Evolutionary conservation across 164 flowering plant species (phyloP).

Genomic region (Vitis riparia): DNA sequence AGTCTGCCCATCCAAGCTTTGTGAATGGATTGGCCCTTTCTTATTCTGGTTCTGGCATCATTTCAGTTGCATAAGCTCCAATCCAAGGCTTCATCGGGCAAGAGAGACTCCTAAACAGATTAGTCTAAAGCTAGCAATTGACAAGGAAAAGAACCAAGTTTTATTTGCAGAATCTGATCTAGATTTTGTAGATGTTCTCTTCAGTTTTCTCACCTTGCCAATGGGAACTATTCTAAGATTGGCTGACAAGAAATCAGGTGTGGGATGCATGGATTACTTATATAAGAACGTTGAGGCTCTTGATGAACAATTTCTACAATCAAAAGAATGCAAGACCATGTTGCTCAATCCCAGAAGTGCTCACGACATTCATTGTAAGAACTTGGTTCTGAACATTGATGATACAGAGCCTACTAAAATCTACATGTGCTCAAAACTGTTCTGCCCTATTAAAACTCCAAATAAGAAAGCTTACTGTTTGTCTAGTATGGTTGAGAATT

Average conservation of each 20-base stretch:
- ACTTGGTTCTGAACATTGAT: conserved; percentile 2
- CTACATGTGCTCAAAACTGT: background rate
- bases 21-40: too few species aligned
- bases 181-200: conserved; percentile 17
- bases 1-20: too few species aligned
- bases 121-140: conserved; percentile 15
- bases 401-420: background rate
- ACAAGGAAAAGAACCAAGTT: conserved; percentile 12
- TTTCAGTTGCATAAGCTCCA: too few species aligned
- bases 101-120: background rate
- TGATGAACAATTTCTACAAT: background rate
- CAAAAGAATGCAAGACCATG: conserved; percentile 17
- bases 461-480: background rate
- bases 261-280: conserved; percentile 20
- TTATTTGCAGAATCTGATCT: conserved; percentile 7
- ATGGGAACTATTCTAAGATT: conserved; percentile 17
- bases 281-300: conserved; percentile 16
- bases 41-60: too few species aligned
- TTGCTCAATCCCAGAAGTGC: conserved; percentile 10
- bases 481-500: background rate
- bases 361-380: conserved; percentile 1
- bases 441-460: background rate
- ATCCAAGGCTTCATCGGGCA: background rate
- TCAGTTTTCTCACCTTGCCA: conserved; percentile 26
- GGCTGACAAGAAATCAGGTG: background rate